These are phyloP conservation scores for Plantago coronopus DNA, from an alignment of 305 asterid species.

Conservation along the genomic window DNA sequence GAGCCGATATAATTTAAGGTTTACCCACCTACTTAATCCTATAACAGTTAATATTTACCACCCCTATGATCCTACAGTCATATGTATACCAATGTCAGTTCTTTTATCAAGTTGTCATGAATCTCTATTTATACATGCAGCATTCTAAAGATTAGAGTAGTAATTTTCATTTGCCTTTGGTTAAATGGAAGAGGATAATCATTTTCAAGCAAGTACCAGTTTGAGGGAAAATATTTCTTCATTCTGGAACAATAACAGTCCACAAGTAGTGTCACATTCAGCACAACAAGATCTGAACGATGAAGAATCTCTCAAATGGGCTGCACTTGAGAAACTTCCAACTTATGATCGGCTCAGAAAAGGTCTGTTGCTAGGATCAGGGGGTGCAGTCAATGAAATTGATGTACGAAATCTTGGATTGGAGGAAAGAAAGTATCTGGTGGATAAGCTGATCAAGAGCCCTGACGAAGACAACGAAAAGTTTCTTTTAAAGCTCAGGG, in stretches of 20 bases:
- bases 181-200: constrained; percentile 1
- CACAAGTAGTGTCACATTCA: constrained; percentile 32
- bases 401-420: constrained; percentile 37
- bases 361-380: constrained; percentile 43
- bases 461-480: constrained; percentile 55
- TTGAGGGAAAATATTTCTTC: constrained; percentile 22
- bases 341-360: constrained; percentile 51
- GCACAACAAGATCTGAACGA: constrained; percentile 30
- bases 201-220: constrained; percentile 17
- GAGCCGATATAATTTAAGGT: too few relatives aligned
- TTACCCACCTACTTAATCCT: too few relatives aligned
- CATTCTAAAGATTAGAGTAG: too few relatives aligned
- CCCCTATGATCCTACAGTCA: too few relatives aligned
- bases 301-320: constrained; percentile 64
- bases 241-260: constrained; percentile 22
- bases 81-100: too few relatives aligned
- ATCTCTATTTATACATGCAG: too few relatives aligned
- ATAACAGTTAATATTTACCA: too few relatives aligned
- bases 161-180: too few relatives aligned
- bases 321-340: constrained; percentile 57
- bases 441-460: constrained; percentile 46
- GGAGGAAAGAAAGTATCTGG: constrained; percentile 32
- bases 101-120: too few relatives aligned
- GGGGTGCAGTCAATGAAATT: constrained; percentile 36
- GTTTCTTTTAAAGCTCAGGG: constrained; percentile 50